Evolutionary conservation across 78 protist genomes (phyloP).

Genomic region (Trichosphaerium sp.): DNA sequence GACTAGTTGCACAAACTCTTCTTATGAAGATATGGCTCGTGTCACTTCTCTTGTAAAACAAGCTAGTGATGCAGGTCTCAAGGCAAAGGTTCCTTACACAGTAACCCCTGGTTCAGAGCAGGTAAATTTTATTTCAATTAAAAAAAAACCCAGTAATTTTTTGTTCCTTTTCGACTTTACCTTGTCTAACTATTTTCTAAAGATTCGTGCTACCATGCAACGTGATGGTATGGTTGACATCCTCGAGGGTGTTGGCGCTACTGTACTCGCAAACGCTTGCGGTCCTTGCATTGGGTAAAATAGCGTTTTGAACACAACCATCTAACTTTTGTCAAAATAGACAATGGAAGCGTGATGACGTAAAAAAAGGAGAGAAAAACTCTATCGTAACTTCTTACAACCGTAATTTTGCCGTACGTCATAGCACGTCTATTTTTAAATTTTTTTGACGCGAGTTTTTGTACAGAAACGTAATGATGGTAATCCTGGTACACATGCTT

Average conservation of each 20-base stretch:
- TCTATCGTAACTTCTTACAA: constrained; percentile 89
- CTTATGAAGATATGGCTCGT: constrained; percentile 90
- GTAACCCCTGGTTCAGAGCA: constrained; percentile 94
- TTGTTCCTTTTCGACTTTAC: no score
- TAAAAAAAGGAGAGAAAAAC: constrained; percentile 67
- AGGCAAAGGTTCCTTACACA: constrained; percentile 62
- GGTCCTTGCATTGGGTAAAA: constrained; percentile 72
- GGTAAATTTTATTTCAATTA: constrained; percentile 34
- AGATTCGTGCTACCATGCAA: constrained; percentile 73
- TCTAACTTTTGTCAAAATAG: constrained; percentile 10
- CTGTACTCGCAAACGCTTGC: constrained; percentile 70
- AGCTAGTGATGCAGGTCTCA: constrained; percentile 70
- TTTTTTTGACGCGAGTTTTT: no score
- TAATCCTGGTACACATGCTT: constrained; percentile 85
- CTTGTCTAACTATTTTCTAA: no score
- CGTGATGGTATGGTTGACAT: constrained; percentile 73
- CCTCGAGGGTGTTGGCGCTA: constrained; percentile 69
- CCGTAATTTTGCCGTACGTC: constrained; percentile 84
- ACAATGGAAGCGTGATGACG: constrained; percentile 87
- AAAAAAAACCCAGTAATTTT: no score
- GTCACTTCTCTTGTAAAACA: constrained; percentile 66
- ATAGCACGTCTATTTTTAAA: no score
- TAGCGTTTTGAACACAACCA: background rate
- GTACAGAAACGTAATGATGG: constrained; percentile 88
- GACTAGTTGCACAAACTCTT: constrained; percentile 93